A percentile compares a stretch with the other conserved stretches of the same genome.
These are phyloP conservation scores for Capsicum chinense DNA, from an alignment of 257 asterid genomes.

Conservation along the genomic window DNA sequence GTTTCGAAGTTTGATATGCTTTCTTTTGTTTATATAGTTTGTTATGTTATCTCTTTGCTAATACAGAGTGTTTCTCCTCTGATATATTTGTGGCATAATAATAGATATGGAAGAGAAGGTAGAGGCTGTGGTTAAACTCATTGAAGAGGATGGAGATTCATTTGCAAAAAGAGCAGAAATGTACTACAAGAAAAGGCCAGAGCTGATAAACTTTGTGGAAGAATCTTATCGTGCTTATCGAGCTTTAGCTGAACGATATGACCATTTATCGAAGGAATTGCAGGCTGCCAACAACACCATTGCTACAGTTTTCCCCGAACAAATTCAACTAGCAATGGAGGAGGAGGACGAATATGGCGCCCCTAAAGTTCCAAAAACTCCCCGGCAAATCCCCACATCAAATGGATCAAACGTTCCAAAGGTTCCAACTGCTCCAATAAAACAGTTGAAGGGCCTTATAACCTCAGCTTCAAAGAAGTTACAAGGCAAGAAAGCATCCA, in stretches of 20 bases:
- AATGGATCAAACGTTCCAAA: constrained; percentile 51
- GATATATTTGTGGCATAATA: constrained; percentile 24
- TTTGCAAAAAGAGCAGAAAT: constrained; percentile 91
- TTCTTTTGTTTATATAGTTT: neutral
- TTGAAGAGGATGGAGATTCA: constrained; percentile 90
- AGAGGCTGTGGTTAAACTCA: constrained; percentile 65
- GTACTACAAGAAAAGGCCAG: constrained; percentile 92
- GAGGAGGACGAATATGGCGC: constrained; percentile 57
- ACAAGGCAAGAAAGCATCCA: constrained; percentile 42
- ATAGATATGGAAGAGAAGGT: constrained; percentile 91
- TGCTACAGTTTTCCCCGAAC: constrained; percentile 82
- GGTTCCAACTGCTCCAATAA: constrained; percentile 63
- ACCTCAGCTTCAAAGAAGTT: constrained; percentile 56
- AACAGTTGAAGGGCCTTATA: constrained; percentile 59
- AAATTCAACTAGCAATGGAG: constrained; percentile 57
- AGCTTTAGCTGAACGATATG: constrained; percentile 85
- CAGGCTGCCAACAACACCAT: constrained; percentile 85
- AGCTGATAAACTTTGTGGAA: constrained; percentile 71
- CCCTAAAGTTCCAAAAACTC: constrained; percentile 34
- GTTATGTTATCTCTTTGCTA: neutral
- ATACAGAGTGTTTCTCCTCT: neutral
- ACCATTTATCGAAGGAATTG: constrained; percentile 75
- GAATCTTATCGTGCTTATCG: constrained; percentile 74
- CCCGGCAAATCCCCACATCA: constrained; percentile 36
- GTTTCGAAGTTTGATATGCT: neutral